Evolutionary conservation across 2,329 filamentous ascomycete species (phyloP), one percentile per base, ranked within the genome.

Genomic region (Septoria petroselini): DNA sequence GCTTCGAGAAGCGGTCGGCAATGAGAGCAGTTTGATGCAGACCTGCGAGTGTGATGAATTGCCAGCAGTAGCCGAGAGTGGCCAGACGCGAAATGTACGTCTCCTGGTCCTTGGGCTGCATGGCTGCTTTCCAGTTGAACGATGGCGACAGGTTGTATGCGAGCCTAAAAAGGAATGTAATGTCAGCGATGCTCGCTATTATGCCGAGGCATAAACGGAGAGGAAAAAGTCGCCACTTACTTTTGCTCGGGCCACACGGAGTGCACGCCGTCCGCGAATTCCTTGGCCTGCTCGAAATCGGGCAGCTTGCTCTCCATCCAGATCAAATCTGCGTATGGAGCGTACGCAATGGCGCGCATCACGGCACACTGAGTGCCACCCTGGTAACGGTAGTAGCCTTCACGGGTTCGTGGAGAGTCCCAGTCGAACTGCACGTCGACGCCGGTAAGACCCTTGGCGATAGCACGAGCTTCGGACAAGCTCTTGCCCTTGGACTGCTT

Each of bases 261-360:
- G 72, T 97, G 93, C 33, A 98, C 91, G 41, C 93, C 91, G 35
- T 87, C 79, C 25, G 93, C 91, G 63, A 98, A 98, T 67, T 96
- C 86, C 75, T 89, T 82, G 18, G 93, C 93, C 75, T 97, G 93
- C 41, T 79, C 78, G 70, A 78, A 97, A 70, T 97, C 91, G 38
- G 93, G 93, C 60, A 95, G 78, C 76, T 95, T 96, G 75, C 86
- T 91, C 81, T 98, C 93, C 93, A 98, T 98, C 93, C 93, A 98
- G 72, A 98, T 95, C 69, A 94, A 83, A 66, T 97, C 91, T 56
- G 86, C 86, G 74, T 94, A 96, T 2, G 91, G 93, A 0, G 88
- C 91, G 68, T 94, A 98, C 5, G 91, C 89, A 51, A 95, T 75
- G 27, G 91, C 91, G 42, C 93, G 84, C 79, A 93, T 95, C 68